Conservation (phyloP, 164 flowering plant genomes). For the Echeveria elegans region DNA sequence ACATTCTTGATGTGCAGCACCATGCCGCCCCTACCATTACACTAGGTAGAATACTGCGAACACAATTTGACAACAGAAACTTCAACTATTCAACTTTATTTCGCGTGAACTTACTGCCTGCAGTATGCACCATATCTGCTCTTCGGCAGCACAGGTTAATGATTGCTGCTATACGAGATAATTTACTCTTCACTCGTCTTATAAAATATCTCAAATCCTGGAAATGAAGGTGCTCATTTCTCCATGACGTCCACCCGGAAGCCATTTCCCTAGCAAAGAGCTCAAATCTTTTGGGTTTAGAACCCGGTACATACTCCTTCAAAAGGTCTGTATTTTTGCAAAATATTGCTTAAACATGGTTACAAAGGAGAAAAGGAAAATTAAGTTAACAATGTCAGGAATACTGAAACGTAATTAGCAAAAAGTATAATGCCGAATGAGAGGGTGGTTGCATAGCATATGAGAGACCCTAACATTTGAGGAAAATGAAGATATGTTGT, state of each 20-base stretch:
- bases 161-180: not conserved
- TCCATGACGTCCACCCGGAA: conserved; percentile 23
- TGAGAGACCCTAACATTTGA: not conserved
- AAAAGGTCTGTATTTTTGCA: conserved; percentile 51
- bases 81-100: too few relatives aligned
- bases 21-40: too few relatives aligned
- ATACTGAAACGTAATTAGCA: not conserved
- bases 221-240: conserved; percentile 15
- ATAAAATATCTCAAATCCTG: conserved; percentile 11
- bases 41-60: too few relatives aligned
- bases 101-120: not conserved
- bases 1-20: too few relatives aligned
- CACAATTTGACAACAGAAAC: too few relatives aligned
- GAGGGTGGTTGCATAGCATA: not conserved
- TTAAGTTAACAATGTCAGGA: not conserved
- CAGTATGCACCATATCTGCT: not conserved
- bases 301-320: conserved; percentile 56
- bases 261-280: conserved; percentile 80
- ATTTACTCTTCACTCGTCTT: not conserved
- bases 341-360: not conserved
- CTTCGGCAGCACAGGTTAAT: not conserved
- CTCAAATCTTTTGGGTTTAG: conserved; percentile 64
- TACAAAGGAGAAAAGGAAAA: not conserved
- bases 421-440: not conserved
- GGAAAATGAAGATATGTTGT: too few relatives aligned